Conservation (phyloP, 1,284 basidiomycete species). For the Cryptococcus depauperatus region DNA sequence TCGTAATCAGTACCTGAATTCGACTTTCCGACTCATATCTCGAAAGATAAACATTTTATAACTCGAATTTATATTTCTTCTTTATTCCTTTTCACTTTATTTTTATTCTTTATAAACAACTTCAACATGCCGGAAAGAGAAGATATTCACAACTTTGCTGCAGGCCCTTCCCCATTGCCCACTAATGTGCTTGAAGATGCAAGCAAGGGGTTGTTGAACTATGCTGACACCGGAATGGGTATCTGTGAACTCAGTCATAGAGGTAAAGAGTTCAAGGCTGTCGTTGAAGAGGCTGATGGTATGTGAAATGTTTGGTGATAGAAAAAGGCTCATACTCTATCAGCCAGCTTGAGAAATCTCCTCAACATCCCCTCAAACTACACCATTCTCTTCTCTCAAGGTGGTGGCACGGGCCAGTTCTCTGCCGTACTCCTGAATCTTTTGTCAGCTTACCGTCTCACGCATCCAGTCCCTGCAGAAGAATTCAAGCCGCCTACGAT, state of each 20-base stretch:
- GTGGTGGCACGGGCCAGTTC: conserved; percentile 83
- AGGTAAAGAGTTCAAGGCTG: conserved; percentile 72
- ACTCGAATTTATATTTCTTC: too few species aligned
- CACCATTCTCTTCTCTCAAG: conserved; percentile 80
- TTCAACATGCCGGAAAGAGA: conserved; percentile 31
- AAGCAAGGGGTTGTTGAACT: conserved; percentile 73
- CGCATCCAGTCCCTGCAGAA: conserved; percentile 47
- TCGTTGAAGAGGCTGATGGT: conserved; percentile 59
- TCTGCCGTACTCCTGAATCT: conserved; percentile 82
- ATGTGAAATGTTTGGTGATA: conserved; percentile 10
- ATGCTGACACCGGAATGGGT: conserved; percentile 79
- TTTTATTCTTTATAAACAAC: neutral
- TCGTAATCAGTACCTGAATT: too few species aligned
- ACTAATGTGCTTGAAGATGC: conserved; percentile 65
- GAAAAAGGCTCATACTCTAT: neutral
- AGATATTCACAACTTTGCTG: conserved; percentile 74
- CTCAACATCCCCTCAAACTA: conserved; percentile 77
- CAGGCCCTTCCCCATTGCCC: conserved; percentile 83
- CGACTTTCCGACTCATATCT: neutral
- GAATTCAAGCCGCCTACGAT: conserved; percentile 46
- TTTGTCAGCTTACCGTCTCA: conserved; percentile 52
- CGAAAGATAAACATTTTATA: neutral
- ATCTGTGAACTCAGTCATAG: conserved; percentile 90
- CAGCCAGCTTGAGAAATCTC: conserved; percentile 59
- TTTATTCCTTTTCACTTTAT: neutral